phyloP scores from a whole-genome alignment of 2,329 filamentous ascomycete species.

The Colletotrichum limetticola region DNA sequence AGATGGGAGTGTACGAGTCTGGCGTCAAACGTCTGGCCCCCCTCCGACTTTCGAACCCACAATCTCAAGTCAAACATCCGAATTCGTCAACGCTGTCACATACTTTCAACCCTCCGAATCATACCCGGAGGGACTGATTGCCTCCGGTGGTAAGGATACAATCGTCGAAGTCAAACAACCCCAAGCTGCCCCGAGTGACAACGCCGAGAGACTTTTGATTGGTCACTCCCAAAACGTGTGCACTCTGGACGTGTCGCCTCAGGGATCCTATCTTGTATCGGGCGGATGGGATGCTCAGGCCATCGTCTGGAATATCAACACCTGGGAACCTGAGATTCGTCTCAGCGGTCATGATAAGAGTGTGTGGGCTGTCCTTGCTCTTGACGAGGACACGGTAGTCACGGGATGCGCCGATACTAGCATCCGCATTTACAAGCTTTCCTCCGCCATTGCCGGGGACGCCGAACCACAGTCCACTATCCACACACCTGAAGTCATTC shows the following conservation, averaged over 20 bases:
- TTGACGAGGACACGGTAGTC: conserved; percentile 82
- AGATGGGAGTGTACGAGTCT: conserved; percentile 89
- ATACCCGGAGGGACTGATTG: conserved; percentile 81
- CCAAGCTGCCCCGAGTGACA: conserved; percentile 72
- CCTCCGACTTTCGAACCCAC: conserved; percentile 80
- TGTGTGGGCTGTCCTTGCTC: conserved; percentile 92
- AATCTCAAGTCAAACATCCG: conserved; percentile 82
- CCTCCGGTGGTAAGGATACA: conserved; percentile 90
- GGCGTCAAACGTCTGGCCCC: conserved; percentile 74
- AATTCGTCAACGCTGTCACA: conserved; percentile 88
- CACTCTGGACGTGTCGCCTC: conserved; percentile 80
- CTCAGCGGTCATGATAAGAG: conserved; percentile 79
- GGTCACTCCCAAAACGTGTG: conserved; percentile 92
- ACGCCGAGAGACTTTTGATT: conserved; percentile 86
- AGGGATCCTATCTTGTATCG: conserved; percentile 82
- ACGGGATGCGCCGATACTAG: conserved; percentile 93
- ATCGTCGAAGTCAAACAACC: conserved; percentile 91
- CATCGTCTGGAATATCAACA: conserved; percentile 85
- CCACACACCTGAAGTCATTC: conserved; percentile 82
- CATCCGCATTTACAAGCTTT: conserved; percentile 84
- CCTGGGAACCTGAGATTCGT: conserved; percentile 79
- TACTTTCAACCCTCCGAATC: conserved; percentile 76
- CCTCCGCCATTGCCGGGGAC: conserved; percentile 66
- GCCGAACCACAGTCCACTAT: conserved; percentile 65
- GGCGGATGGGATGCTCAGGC: conserved; percentile 94